Conservation (phyloP, 75 land plant species). For the Picea glauca region DNA sequence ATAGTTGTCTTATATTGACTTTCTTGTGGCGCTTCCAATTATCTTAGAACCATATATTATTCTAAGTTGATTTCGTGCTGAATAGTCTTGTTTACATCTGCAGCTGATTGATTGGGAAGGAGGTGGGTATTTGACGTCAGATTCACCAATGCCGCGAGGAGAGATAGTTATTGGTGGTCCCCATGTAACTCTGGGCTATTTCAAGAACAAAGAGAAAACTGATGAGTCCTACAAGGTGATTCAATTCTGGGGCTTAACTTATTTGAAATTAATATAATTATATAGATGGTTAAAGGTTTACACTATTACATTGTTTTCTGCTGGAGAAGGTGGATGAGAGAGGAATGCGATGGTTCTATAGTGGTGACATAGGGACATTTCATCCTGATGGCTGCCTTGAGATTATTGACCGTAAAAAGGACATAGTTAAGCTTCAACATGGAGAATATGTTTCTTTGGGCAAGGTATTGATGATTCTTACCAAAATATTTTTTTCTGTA, state of each 20-base stretch:
- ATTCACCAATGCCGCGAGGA: slow-evolving; percentile 79
- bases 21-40: background rate
- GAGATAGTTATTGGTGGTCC: slow-evolving; percentile 90
- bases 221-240: slow-evolving; percentile 76
- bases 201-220: slow-evolving; percentile 82
- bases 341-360: slow-evolving; percentile 88
- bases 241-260: background rate
- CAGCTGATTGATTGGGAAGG: slow-evolving; percentile 85
- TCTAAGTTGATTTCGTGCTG: background rate
- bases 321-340: slow-evolving; percentile 56
- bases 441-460: slow-evolving; percentile 97
- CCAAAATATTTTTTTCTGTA: no score
- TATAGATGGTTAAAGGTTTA: background rate
- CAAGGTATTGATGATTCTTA: slow-evolving; percentile 46
- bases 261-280: slow-evolving; percentile 5
- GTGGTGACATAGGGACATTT: slow-evolving; percentile 80
- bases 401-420: slow-evolving; percentile 88
- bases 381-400: slow-evolving; percentile 90
- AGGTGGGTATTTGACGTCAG: slow-evolving; percentile 67
- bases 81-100: slow-evolving; percentile 8
- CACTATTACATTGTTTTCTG: background rate
- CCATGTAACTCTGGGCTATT: slow-evolving; percentile 76
- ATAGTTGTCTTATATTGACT: background rate
- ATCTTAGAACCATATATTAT: background rate
- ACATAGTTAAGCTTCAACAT: slow-evolving; percentile 94